Evolutionary conservation across 1,284 basidiomycete species (phyloP).

Genomic region (Agaricales sp.): DNA sequence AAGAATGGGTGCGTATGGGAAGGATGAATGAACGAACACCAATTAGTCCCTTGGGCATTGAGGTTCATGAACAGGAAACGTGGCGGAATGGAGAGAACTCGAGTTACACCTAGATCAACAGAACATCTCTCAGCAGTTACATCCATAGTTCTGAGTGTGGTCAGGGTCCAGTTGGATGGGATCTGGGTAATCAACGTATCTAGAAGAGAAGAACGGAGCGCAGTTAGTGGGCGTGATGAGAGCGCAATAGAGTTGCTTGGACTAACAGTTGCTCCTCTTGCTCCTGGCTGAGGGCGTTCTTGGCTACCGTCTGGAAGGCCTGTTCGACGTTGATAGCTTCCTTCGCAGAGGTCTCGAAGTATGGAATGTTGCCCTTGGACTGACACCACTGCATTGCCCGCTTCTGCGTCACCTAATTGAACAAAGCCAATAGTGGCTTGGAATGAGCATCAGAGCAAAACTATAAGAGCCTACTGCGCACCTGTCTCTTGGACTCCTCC

Average conservation of each 20-base stretch:
- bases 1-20: too few species aligned
- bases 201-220: constrained; percentile 25
- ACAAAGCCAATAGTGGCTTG: background rate
- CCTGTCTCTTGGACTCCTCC: constrained; percentile 98
- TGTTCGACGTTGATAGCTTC: constrained; percentile 99
- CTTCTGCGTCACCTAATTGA: constrained; percentile 87
- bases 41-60: too few species aligned
- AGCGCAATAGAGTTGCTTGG: constrained; percentile 12
- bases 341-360: constrained; percentile 99
- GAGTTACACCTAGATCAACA: too few species aligned
- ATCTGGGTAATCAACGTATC: constrained; percentile 98
- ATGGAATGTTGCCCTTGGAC: constrained; percentile 98
- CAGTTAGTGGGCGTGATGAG: constrained; percentile 7
- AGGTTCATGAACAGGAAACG: too few species aligned
- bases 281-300: constrained; percentile 97
- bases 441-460: constrained; percentile 4
- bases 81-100: too few species aligned
- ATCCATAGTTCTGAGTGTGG: constrained; percentile 84
- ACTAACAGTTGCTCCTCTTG: constrained; percentile 90
- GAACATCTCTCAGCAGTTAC: constrained; percentile 73
- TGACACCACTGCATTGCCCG: constrained; percentile 99
- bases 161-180: constrained; percentile 97
- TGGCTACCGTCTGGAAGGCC: constrained; percentile 98
- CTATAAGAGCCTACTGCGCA: constrained; percentile 30
- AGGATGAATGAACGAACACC: too few species aligned